A percentile compares a stretch with the other conserved stretches of the same genome.
phyloP scores from a whole-genome alignment of 257 asterid species.

The Nicotiana otophora region DNA sequence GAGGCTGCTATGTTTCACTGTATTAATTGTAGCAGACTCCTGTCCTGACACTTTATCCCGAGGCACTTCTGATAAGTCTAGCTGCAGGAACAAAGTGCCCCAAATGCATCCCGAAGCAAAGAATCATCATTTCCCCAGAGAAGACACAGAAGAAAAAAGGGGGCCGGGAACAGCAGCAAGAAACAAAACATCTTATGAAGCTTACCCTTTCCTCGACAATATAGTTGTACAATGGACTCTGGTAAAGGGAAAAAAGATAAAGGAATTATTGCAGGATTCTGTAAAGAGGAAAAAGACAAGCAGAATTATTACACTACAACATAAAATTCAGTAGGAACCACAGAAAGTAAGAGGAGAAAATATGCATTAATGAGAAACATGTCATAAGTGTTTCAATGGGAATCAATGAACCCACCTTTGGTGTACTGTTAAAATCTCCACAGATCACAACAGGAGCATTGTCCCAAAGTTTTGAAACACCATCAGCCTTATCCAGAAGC shows the following conservation, averaged over 20 bases:
- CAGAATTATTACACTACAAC: conserved; percentile 14
- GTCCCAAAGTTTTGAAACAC: conserved; percentile 86
- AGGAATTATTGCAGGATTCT: neutral
- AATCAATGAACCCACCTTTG: conserved; percentile 47
- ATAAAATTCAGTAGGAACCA: conserved; percentile 7
- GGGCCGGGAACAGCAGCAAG: neutral
- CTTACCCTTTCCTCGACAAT: conserved; percentile 65
- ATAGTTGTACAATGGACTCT: conserved; percentile 92
- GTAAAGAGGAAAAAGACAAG: neutral
- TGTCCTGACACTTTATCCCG: conserved; percentile 87
- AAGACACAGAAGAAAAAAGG: conserved; percentile 5
- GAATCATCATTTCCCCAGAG: neutral
- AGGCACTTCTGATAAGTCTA: conserved; percentile 68
- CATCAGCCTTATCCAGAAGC: conserved; percentile 73
- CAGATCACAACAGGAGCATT: conserved; percentile 79
- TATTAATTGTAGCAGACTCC: conserved; percentile 43
- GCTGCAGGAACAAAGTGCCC: conserved; percentile 39
- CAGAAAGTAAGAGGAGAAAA: conserved; percentile 9
- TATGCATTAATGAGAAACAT: neutral
- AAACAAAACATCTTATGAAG: neutral
- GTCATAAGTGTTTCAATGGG: neutral
- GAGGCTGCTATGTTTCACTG: conserved; percentile 28
- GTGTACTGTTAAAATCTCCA: conserved; percentile 98
- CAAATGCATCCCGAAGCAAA: neutral
- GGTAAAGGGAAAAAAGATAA: conserved; percentile 11